Percentiles rank a stretch among this genome's conserved stretches.
Evolutionary conservation across 192 early-diverging fungal genomes (phyloP).

Genomic region (Umbelopsis ramanniana): DNA sequence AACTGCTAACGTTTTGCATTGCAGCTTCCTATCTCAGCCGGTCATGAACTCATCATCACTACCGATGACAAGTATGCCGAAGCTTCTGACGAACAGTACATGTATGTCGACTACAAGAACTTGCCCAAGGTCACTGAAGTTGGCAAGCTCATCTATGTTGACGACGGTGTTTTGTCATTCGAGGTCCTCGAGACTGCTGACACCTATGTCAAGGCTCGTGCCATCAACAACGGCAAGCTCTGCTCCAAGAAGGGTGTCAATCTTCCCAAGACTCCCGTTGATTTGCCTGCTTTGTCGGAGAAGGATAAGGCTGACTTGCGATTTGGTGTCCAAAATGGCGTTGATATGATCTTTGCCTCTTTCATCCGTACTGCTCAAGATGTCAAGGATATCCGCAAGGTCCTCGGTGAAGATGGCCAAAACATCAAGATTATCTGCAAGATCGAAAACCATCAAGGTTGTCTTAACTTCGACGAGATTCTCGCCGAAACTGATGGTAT

Average conservation of each 20-base stretch:
- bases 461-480: conserved; percentile 95
- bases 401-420: conserved; percentile 76
- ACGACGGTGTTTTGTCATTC: conserved; percentile 95
- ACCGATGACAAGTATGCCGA: conserved; percentile 64
- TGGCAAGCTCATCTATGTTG: conserved; percentile 80
- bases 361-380: conserved; percentile 92
- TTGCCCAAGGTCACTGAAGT: conserved; percentile 67
- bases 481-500: conserved; percentile 88
- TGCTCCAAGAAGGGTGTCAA: conserved; percentile 93
- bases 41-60: conserved; percentile 72
- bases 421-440: conserved; percentile 95
- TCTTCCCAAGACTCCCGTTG: conserved; percentile 81
- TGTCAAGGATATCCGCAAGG: conserved; percentile 84
- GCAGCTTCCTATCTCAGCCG: conserved; percentile 60
- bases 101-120: conserved; percentile 81
- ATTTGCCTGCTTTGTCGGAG: conserved; percentile 87
- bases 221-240: conserved; percentile 79
- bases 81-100: conserved; percentile 53
- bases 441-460: conserved; percentile 94
- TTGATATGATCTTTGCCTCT: conserved; percentile 93
- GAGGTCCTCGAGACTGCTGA: conserved; percentile 75
- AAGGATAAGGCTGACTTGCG: conserved; percentile 87
- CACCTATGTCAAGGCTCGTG: conserved; percentile 59
- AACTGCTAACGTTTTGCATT: background rate
- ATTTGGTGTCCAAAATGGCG: conserved; percentile 88